phyloP scores from a whole-genome alignment of 1,284 basidiomycete genomes.

The Austroboletus novae-zelandiae region DNA sequence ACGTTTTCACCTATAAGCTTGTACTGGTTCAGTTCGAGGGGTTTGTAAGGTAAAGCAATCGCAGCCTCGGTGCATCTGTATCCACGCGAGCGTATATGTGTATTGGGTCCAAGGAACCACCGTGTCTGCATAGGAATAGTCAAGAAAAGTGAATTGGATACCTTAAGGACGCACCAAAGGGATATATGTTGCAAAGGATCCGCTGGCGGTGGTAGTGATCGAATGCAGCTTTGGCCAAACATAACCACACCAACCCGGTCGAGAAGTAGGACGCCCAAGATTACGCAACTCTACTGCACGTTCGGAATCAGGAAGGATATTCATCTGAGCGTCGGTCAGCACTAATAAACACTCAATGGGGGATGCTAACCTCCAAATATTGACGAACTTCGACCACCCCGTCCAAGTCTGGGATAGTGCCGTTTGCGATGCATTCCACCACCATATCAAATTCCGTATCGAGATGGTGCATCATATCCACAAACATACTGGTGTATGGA shows the following conservation, averaged over 20 bases:
- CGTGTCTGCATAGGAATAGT: not conserved
- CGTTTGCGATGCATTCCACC: slow-evolving; percentile 6
- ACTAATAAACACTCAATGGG: not conserved
- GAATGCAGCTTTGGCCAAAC: not conserved
- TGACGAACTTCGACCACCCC: slow-evolving; percentile 3
- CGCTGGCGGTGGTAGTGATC: not conserved
- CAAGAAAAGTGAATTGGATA: not conserved
- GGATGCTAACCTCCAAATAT: slow-evolving; percentile 6
- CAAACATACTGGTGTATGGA: not conserved
- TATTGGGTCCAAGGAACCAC: not conserved
- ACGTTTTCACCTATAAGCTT: not conserved
- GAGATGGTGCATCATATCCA: slow-evolving; percentile 12
- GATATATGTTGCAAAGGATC: not conserved
- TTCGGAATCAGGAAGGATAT: not conserved
- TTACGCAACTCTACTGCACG: not conserved
- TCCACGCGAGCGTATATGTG: not conserved
- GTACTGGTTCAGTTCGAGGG: not conserved
- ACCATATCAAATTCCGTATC: slow-evolving; percentile 12
- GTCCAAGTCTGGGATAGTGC: slow-evolving; percentile 8
- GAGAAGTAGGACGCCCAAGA: not conserved
- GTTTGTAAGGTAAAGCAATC: not conserved
- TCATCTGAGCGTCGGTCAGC: not conserved
- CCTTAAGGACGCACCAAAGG: not conserved
- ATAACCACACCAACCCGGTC: not conserved
- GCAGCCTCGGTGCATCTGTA: not conserved